phyloP scores from a whole-genome alignment of 2,329 filamentous ascomycete genomes.

The Trichoderma pleuroti region DNA sequence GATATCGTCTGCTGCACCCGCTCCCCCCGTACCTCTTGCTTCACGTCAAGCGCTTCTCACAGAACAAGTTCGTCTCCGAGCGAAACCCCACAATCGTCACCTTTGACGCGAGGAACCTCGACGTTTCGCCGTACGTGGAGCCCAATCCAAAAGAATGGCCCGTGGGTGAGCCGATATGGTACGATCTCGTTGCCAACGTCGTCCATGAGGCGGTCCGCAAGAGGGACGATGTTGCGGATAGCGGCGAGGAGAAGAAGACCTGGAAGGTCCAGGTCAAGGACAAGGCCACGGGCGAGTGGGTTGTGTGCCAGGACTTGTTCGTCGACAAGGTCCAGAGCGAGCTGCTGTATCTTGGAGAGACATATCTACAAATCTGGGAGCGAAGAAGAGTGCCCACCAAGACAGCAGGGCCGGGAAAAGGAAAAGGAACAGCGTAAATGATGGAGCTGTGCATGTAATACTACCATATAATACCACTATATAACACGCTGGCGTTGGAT shows the following conservation, averaged over 20 bases:
- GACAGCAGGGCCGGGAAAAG: constrained; percentile 35
- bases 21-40: constrained; percentile 88
- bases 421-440: background rate
- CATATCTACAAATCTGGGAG: constrained; percentile 97
- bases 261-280: constrained; percentile 92
- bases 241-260: constrained; percentile 79
- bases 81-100: constrained; percentile 98
- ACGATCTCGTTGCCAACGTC: constrained; percentile 94
- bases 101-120: constrained; percentile 77
- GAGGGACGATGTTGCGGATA: constrained; percentile 81
- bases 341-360: constrained; percentile 86
- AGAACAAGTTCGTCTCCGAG: constrained; percentile 94
- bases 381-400: constrained; percentile 56
- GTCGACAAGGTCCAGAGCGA: constrained; percentile 88
- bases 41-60: constrained; percentile 94
- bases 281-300: constrained; percentile 79
- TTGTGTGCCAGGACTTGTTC: constrained; percentile 89
- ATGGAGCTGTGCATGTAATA: background rate
- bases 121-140: constrained; percentile 88
- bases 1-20: constrained; percentile 85
- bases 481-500: background rate
- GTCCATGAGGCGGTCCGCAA: constrained; percentile 78
- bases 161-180: constrained; percentile 79
- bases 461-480: background rate
- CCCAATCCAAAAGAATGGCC: constrained; percentile 71